Percentiles rank a stretch among this genome's conserved stretches.
Conservation (phyloP, 2,329 filamentous ascomycete genomes). For the Lachnellula occidentalis region DNA sequence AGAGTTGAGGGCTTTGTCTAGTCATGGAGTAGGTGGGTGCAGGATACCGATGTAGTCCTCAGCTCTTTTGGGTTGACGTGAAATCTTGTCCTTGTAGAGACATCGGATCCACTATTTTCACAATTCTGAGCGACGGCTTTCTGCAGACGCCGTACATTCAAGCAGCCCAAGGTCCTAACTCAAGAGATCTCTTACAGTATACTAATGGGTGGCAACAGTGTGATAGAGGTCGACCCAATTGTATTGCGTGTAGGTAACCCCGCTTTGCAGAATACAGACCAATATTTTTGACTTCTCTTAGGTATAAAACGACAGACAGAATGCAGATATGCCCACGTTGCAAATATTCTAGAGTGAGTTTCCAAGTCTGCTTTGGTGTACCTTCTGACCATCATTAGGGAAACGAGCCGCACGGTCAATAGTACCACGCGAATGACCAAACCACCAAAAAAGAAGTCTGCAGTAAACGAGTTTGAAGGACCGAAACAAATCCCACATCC, state of each 20-base stretch:
- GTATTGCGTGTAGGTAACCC: constrained; percentile 53
- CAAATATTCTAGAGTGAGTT: constrained; percentile 68
- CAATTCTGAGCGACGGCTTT: too few relatives aligned
- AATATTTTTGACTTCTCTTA: constrained; percentile 29
- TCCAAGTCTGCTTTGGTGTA: background rate
- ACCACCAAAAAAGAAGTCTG: constrained; percentile 48
- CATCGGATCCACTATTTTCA: too few relatives aligned
- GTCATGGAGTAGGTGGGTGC: too few relatives aligned
- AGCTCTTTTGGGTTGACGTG: too few relatives aligned
- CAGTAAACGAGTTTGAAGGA: constrained; percentile 18
- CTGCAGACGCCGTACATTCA: too few relatives aligned
- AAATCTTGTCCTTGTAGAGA: too few relatives aligned
- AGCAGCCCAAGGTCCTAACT: background rate
- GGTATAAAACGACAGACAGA: constrained; percentile 72
- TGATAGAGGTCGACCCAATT: constrained; percentile 66
- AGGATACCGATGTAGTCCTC: too few relatives aligned
- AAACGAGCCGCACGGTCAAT: constrained; percentile 49
- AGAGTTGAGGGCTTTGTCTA: too few relatives aligned
- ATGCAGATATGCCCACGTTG: constrained; percentile 71
- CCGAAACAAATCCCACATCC: constrained; percentile 21
- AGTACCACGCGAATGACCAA: constrained; percentile 53
- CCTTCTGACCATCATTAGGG: constrained; percentile 36
- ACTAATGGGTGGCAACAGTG: constrained; percentile 45
- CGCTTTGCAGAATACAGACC: background rate
- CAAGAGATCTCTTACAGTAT: background rate